Base-by-base conservation (phyloP, 129 eudicot species). In the Centrapalus pauciflorus region DNA sequence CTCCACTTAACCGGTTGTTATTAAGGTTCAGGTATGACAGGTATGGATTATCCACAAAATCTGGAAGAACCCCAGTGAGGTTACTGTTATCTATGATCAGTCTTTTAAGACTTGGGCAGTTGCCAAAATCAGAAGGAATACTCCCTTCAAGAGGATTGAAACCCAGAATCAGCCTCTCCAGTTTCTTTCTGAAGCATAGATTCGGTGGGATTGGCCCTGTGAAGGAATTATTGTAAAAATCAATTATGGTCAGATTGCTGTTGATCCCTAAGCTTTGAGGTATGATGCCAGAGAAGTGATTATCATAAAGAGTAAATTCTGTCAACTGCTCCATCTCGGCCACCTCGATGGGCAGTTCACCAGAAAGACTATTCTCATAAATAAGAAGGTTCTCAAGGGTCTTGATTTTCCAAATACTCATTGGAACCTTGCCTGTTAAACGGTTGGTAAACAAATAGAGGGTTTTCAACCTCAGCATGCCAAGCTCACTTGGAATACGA, bases 251-350 rank as follows among this genome's bases (percentile, higher is more conserved):
- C 64, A 92, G 73, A 63, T 80, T 85, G 52, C 81, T 64, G 64
- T 92, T 88, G 32, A 88, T 66, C 25, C 98, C 98, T 67, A 92
- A 57, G 13, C 58, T 73, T 16, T 76, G 89, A 69, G 98, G 98
- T 74, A 92, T 76, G 43, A 77, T 69, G 35, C 96, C 98, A 7
- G 85, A 74, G 50, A 92, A 83, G 3, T 16, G 79, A 72, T 92
- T 92, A 62, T 73, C 73, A 51, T 11, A 77, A 50, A 92, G 67
- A 23, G 87, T 78, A 1, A 92, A 55, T n/a, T 70, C 66, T 55
- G 66, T 72, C 38, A 92, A 29, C 1, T 46, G 73, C 75, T 75
- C 83, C 35, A 88, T 69, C 59, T 77, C 45, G 19, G 87, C 66
- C 35, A 92, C 66, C 73, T 83, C 83, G 7, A 46, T 2, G 43